Evolutionary conservation across 2,329 filamentous ascomycete species (phyloP).

Genomic region (Pseudocercospora eumusae): DNA sequence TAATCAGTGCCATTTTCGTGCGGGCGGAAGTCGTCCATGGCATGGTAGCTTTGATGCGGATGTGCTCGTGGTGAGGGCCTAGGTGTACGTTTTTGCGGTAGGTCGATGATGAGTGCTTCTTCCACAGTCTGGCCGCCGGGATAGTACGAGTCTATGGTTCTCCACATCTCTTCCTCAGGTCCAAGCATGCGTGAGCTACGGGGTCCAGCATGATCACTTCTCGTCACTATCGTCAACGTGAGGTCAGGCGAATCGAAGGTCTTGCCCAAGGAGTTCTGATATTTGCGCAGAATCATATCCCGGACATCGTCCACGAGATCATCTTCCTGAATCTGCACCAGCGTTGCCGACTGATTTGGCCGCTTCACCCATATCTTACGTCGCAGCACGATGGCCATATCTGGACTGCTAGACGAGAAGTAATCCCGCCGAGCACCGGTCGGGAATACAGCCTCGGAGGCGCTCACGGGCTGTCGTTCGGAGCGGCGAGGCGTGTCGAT

Average conservation of each 20-base stretch:
- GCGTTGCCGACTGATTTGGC: slow-evolving; percentile 78
- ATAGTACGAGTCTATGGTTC: slow-evolving; percentile 78
- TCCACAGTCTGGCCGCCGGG: slow-evolving; percentile 84
- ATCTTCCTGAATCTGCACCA: slow-evolving; percentile 81
- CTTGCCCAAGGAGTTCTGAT: slow-evolving; percentile 85
- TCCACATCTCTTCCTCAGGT: slow-evolving; percentile 80
- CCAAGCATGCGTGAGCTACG: slow-evolving; percentile 67
- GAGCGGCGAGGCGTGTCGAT: slow-evolving; percentile 49
- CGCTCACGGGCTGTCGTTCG: slow-evolving; percentile 13
- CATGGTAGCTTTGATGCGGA: slow-evolving; percentile 55
- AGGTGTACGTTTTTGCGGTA: slow-evolving; percentile 73
- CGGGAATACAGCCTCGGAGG: slow-evolving; percentile 13
- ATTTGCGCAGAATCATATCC: slow-evolving; percentile 89
- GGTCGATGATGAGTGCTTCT: slow-evolving; percentile 88
- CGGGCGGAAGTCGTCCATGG: slow-evolving; percentile 64
- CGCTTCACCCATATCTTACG: slow-evolving; percentile 96
- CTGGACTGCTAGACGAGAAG: slow-evolving; percentile 33
- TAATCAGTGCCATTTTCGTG: slow-evolving; percentile 75
- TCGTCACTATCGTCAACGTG: slow-evolving; percentile 72
- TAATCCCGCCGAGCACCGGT: slow-evolving; percentile 32
- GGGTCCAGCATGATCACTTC: slow-evolving; percentile 44
- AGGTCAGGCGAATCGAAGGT: slow-evolving; percentile 91
- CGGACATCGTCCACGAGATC: slow-evolving; percentile 93
- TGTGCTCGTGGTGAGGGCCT: slow-evolving; percentile 71
- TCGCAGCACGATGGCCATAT: slow-evolving; percentile 46